These are phyloP conservation scores for Diplodia corticola DNA, from an alignment of 2,329 filamentous ascomycete species.

Conservation along the genomic window DNA sequence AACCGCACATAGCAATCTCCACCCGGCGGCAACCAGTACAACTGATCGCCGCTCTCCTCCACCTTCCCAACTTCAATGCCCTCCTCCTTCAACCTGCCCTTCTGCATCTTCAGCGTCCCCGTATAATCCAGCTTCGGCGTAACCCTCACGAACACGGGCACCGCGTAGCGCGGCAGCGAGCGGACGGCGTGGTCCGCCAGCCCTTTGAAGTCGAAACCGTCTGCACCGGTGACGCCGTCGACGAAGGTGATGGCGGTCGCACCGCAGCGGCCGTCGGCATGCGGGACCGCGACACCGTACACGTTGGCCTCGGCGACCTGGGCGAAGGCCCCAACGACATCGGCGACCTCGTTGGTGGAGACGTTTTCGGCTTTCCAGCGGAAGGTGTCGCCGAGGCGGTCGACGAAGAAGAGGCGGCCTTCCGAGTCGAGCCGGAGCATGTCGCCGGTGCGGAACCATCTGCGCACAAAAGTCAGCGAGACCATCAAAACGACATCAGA, in stretches of 20 bases:
- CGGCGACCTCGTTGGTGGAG: conserved; percentile 49
- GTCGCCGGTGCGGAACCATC: conserved; percentile 52
- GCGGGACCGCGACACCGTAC: conserved; percentile 50
- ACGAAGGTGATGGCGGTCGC: conserved; percentile 49
- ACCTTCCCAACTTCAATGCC: conserved; percentile 47
- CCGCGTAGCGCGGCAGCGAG: conserved; percentile 47
- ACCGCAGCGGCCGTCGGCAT: conserved; percentile 54
- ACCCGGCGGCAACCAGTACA: conserved; percentile 45
- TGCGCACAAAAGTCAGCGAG: not conserved
- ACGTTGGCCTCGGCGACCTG: conserved; percentile 51
- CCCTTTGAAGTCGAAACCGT: conserved; percentile 36
- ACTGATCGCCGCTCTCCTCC: conserved; percentile 35
- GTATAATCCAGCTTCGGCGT: conserved; percentile 46
- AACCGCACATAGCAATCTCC: conserved; percentile 43
- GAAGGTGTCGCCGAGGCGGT: conserved; percentile 51
- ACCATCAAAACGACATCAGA: too few relatives aligned
- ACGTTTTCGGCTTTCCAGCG: conserved; percentile 55
- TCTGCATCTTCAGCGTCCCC: conserved; percentile 49
- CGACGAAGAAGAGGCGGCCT: conserved; percentile 52
- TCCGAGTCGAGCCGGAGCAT: conserved; percentile 47
- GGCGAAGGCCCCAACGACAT: conserved; percentile 47
- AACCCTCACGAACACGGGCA: conserved; percentile 47
- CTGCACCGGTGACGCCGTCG: conserved; percentile 32
- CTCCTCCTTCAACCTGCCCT: conserved; percentile 44
- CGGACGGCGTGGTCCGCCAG: conserved; percentile 42